These are phyloP conservation scores for Ruellia speciosa DNA, from an alignment of 305 asterid species.

Conservation along the genomic window DNA sequence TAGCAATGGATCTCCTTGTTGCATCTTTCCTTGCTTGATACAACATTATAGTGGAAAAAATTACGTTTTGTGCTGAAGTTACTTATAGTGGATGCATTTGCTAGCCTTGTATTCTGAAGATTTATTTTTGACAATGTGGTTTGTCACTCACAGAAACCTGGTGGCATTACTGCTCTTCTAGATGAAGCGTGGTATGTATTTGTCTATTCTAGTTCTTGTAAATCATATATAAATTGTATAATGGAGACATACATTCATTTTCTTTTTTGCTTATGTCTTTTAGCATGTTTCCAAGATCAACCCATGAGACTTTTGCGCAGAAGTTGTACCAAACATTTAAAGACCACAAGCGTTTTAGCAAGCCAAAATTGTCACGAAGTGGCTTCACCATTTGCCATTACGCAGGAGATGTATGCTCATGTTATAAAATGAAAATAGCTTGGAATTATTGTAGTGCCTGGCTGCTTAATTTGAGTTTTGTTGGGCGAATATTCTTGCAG, in stretches of 20 bases:
- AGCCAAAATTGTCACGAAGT: constrained; percentile 82
- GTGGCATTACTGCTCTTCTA: constrained; percentile 53
- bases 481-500: constrained; percentile 39
- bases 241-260: constrained; percentile 3
- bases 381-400: constrained; percentile 84
- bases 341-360: constrained; percentile 83
- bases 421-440: constrained; percentile 13
- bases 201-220: background rate
- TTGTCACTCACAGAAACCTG: constrained; percentile 41
- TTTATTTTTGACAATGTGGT: background rate
- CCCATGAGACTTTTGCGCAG: constrained; percentile 77
- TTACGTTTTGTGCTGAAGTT: no score
- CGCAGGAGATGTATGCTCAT: constrained; percentile 84
- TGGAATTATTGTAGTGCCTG: constrained; percentile 14
- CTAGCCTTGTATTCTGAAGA: background rate
- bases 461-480: constrained; percentile 28
- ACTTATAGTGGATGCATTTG: background rate
- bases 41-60: no score
- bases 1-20: no score
- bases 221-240: constrained; percentile 30
- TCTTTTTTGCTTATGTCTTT: constrained; percentile 11
- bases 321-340: constrained; percentile 82
- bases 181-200: constrained; percentile 50
- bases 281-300: constrained; percentile 97
- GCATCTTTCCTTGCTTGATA: no score